A percentile compares a stretch with the other conserved stretches of the same genome.
Conservation (phyloP, 306 rosid species). For the Luffa acutangula region DNA sequence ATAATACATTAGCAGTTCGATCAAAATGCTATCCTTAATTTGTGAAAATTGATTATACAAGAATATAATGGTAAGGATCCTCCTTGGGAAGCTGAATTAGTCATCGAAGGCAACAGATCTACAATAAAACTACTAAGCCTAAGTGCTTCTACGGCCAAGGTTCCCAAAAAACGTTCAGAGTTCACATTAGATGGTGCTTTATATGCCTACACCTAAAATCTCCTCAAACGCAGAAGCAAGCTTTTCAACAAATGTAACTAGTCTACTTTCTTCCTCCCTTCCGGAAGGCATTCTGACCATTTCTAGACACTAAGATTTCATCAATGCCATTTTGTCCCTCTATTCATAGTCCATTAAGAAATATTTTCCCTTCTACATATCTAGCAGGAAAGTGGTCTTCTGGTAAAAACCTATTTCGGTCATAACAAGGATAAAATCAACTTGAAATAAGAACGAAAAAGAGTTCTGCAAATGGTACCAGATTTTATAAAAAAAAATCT, state of each 20-base stretch:
- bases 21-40: not conserved
- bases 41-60: not conserved
- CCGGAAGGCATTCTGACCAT: not conserved
- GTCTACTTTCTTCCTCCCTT: not conserved
- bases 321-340: not conserved
- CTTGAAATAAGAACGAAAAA: not conserved
- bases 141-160: not conserved
- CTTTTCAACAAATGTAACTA: not conserved
- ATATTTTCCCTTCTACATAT: not conserved
- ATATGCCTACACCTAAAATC: not conserved
- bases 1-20: not conserved
- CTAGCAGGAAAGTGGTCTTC: not conserved
- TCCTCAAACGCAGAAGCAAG: not conserved
- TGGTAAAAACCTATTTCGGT: not conserved
- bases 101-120: not conserved
- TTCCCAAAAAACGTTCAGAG: not conserved
- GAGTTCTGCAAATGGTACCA: not conserved
- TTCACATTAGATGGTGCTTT: not conserved
- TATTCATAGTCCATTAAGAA: not conserved
- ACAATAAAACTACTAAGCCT: not conserved
- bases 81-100: not conserved
- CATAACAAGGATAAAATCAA: not conserved
- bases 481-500: not conserved
- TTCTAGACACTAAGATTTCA: not conserved
- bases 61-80: not conserved